A percentile compares a stretch with the other conserved stretches of the same genome.
phyloP scores from a whole-genome alignment of 768 basidiomycete genomes.

The Phanerodontia chrysosporium region DNA sequence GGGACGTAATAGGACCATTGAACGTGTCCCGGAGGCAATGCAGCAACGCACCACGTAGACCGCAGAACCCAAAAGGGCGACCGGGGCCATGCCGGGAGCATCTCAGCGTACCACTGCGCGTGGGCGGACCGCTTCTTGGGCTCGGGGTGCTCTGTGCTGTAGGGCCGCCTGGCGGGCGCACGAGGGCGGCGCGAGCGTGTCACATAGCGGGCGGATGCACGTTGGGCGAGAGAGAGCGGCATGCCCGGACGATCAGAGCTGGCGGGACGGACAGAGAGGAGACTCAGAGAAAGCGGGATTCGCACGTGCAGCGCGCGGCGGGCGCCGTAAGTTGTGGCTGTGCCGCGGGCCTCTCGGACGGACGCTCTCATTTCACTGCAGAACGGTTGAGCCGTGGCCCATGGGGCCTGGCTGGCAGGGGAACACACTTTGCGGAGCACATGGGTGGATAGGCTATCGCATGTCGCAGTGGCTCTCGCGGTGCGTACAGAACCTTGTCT shows the following conservation, averaged over 20 bases:
- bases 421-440: background rate
- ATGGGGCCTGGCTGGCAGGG: background rate
- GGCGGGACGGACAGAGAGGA: background rate
- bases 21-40: background rate
- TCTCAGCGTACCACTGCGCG: constrained; percentile 62
- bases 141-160: background rate
- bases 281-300: background rate
- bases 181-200: background rate
- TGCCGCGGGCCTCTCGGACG: background rate
- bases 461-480: background rate
- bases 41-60: constrained; percentile 60
- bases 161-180: background rate
- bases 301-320: background rate
- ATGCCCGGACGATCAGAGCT: background rate
- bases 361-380: background rate
- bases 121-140: constrained; percentile 42
- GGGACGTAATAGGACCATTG: background rate
- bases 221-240: background rate
- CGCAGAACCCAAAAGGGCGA: constrained; percentile 73
- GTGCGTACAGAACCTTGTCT: background rate
- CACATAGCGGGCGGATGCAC: background rate
- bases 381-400: background rate
- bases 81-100: constrained; percentile 74
- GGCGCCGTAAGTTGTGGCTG: background rate
- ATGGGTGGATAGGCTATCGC: background rate